phyloP scores from a whole-genome alignment of 1,284 basidiomycete species.

The Leccinum solheimii region DNA sequence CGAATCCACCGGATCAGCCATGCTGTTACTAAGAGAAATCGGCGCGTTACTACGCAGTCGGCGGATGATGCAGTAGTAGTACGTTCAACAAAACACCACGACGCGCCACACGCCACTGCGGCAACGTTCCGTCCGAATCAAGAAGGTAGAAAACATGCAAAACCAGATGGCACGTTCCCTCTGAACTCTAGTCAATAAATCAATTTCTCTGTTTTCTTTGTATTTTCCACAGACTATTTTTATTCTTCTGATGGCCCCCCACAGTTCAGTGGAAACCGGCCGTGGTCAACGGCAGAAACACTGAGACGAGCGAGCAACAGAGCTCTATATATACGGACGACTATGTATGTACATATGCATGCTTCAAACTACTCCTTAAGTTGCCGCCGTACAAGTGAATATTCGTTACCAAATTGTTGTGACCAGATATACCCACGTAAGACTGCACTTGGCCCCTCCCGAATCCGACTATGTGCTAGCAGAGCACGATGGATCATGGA shows the following conservation, averaged over 20 bases:
- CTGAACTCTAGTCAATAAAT: not conserved
- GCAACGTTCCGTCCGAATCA: conserved; percentile 13
- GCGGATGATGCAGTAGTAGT: not conserved
- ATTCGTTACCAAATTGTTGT: not conserved
- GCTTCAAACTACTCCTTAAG: not conserved
- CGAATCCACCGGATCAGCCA: conserved; percentile 80
- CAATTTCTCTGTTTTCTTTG: not conserved
- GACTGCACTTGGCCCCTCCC: not conserved
- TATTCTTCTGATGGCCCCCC: not conserved
- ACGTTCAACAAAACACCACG: not conserved
- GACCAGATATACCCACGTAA: not conserved
- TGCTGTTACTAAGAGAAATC: conserved; percentile 30
- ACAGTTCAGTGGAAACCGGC: not conserved
- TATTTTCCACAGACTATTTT: not conserved
- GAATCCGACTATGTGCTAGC: not conserved
- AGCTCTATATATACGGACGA: too few species aligned
- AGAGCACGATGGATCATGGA: not conserved
- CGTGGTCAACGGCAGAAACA: not conserved
- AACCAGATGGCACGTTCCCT: too few species aligned
- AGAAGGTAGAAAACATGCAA: not conserved
- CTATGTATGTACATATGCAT: not conserved
- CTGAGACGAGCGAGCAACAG: not conserved
- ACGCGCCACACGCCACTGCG: not conserved
- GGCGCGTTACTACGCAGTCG: conserved; percentile 4
- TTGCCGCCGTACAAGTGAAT: too few species aligned